Evolutionary conservation across 257 asterid genomes (phyloP), one percentile per base, ranked within the genome.

Genomic region (Gentiana dahurica): DNA sequence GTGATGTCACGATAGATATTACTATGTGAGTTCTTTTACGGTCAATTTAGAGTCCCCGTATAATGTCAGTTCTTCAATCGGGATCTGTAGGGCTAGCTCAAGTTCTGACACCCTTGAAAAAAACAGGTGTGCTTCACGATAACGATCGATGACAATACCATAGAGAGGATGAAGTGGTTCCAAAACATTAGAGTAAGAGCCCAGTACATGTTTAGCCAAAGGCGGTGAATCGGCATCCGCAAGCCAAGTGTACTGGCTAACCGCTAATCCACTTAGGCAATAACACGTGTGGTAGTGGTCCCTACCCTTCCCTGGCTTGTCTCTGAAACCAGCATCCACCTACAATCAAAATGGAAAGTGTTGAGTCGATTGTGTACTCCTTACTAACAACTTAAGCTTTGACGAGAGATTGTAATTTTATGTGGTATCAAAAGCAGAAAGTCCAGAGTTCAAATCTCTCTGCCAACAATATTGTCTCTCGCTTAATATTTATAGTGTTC

Each of bases 211-310:
- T 68, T 63, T 62, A 2, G 84, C 74, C 67, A 81, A 51, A 46
- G 97, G 99, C 8, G 95, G 89, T 58, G 82, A 66, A 37, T 73
- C 74, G 0, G 73, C 67, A 43, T 71, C 73, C 59, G 46, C 71
- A 35, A 67, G 54, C 61, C 68, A 70, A 79, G 76, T 67, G 60
- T 81, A 78, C 64, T 92, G 99, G 65, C 83, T 61, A 54, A 82
- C 6, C 12, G 99, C 85, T 38, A 92, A 76, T n/a, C 99, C 99
- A 69, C 99, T 92, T 38, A 92, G 72, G 54, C 92, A 92, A 56
- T 92, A 92, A 58, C 99, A 92, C 9, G 99, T 85, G 61, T 92
- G 99, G 48, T 87, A 92, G 75, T 80, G 82, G 63, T 92, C 99
- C 68, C 95, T 77, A 9, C 74, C 74, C 80, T 92, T 92, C 46